phyloP scores from a whole-genome alignment of 768 basidiomycete genomes.

The Zangia roseola region DNA sequence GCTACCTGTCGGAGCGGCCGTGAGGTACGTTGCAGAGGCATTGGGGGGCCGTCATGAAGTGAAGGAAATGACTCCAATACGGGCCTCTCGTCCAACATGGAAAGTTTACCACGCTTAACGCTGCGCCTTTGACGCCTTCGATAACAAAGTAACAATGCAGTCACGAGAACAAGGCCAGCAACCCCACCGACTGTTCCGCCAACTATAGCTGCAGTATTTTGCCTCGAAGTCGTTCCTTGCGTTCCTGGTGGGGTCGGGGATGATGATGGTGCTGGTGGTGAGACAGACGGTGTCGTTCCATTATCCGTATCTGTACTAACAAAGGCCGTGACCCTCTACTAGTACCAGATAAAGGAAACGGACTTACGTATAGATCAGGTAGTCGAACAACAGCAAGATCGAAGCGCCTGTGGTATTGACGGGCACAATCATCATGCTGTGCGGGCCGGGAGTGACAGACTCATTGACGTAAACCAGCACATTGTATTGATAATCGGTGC shows the following conservation, averaged over 20 bases:
- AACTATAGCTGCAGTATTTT: constrained; percentile 1
- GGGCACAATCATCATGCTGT: constrained; percentile 6
- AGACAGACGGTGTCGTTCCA: not conserved
- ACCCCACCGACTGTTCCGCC: constrained; percentile 7
- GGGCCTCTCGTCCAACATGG: not conserved
- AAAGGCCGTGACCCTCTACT: not conserved
- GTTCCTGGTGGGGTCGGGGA: not conserved
- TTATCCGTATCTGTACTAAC: constrained; percentile 1
- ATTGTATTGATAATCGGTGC: constrained; percentile 11
- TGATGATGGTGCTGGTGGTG: not conserved
- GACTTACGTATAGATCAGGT: constrained; percentile 16
- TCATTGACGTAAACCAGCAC: constrained; percentile 11
- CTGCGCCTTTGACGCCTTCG: not conserved
- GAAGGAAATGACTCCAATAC: not conserved
- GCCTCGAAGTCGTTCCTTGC: not conserved
- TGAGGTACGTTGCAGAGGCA: not conserved
- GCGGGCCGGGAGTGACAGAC: not conserved
- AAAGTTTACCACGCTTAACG: not conserved
- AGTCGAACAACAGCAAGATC: constrained; percentile 16
- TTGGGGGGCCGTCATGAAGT: not conserved
- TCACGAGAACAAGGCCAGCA: not conserved
- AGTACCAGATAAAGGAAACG: not conserved
- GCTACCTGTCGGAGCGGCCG: too few species aligned
- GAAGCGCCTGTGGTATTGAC: not conserved
- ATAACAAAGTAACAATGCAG: constrained; percentile 1